Base-by-base conservation (phyloP, 2,329 filamentous ascomycete species). In the Thielaviopsis musarum region DNA sequence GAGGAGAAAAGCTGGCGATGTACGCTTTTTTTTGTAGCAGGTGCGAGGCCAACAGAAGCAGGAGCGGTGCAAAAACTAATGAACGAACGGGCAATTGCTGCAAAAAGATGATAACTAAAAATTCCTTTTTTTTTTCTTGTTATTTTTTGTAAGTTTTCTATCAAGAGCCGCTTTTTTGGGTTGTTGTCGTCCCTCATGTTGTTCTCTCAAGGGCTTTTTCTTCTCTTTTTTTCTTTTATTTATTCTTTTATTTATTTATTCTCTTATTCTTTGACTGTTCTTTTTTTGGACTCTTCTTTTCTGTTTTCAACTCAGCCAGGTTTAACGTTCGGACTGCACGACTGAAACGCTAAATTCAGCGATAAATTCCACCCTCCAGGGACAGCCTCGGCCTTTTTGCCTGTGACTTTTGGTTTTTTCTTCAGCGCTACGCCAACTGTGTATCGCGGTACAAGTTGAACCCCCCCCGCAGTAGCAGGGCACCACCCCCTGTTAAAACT, bases 1-100 rank as follows among this genome's bases (percentile, higher is more conserved):
- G 61, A 51, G 30, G 55, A 57, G 22, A 61, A 54, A 45, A 45
- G 38, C 15, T 45, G 38, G 38, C n/a, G 38, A 45, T 45, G 38
- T 45, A 45, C 15, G 17, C 38, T 45, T 45, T 45, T 45, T 45
- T 15, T n/a, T 45, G 7, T 45, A n/a, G 38, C 38, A 45, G 15
- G 9, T 45, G 17, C 38, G 38, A 45, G 10, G 38, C 38, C 13
- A n/a, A 45, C 38, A 45, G 30, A 34, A 34, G 38, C 38, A 45
- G 38, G 38, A 45, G 38, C 38, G 15, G 38, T n/a, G 38, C 38
- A 45, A 45, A 45, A n/a, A 41, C 34, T 4, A 41, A 17, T 17
- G 34, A 41, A n/a, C 10, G 38, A 45, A 45, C 38, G 15, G 3
- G 17, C 38, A 26, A 34, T 34, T 34, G 30, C 30, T 34, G 5